Evolutionary conservation across 2,329 filamentous ascomycete species (phyloP).

Genomic region (Neurospora sp.): DNA sequence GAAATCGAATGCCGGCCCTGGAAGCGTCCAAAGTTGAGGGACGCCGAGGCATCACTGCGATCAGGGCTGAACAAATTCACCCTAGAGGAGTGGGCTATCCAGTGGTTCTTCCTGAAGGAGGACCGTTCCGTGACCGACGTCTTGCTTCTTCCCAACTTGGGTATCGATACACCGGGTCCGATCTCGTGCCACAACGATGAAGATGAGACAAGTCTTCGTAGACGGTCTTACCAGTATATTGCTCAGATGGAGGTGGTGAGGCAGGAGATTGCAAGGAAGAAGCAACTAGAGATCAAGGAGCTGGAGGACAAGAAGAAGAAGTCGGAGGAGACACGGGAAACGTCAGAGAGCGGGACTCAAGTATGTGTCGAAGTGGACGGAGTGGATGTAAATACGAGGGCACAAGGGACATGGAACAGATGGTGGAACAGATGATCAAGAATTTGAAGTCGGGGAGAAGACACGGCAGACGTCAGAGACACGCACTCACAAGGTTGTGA

Average conservation of each 20-base stretch:
- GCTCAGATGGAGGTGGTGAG: neutral
- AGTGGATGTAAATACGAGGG: too few relatives aligned
- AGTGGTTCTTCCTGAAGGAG: neutral
- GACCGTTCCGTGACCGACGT: neutral
- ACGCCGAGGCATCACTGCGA: neutral
- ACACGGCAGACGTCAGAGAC: too few relatives aligned
- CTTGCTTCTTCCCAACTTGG: neutral
- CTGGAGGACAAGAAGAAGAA: neutral
- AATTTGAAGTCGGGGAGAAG: too few relatives aligned
- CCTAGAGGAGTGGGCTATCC: neutral
- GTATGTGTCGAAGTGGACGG: too few relatives aligned
- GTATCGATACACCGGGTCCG: neutral
- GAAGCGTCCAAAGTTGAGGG: neutral
- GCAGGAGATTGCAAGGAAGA: neutral
- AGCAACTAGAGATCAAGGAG: neutral
- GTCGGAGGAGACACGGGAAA: too few relatives aligned
- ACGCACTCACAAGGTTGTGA: too few relatives aligned
- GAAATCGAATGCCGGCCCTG: neutral
- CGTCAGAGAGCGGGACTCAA: too few relatives aligned
- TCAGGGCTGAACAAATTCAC: neutral
- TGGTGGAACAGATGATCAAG: too few relatives aligned
- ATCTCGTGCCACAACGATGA: neutral
- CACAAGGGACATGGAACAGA: too few relatives aligned
- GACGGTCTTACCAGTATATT: neutral
- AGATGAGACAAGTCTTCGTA: neutral